phyloP scores from a whole-genome alignment of 2,329 filamentous ascomycete species.

The Didymella keratinophila region DNA sequence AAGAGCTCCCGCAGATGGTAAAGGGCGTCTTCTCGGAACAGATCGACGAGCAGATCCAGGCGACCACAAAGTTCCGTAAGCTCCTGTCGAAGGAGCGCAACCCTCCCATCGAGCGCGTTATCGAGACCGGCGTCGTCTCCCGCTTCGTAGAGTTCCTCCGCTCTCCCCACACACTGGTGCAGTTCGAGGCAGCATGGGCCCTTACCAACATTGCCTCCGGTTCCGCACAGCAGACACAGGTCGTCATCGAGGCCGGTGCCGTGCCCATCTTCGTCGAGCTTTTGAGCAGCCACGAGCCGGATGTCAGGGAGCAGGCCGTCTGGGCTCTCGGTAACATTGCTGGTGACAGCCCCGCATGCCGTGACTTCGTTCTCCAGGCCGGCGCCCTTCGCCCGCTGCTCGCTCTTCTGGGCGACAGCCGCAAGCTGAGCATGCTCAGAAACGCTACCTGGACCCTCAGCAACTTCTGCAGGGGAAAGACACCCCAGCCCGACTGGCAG shows the following conservation, averaged over 20 bases:
- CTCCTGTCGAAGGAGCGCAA: slow-evolving; percentile 98
- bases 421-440: slow-evolving; percentile 98
- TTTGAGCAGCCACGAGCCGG: slow-evolving; percentile 91
- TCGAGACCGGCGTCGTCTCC: slow-evolving; percentile 97
- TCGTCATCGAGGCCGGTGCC: slow-evolving; percentile 96
- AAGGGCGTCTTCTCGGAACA: slow-evolving; percentile 97
- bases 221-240: slow-evolving; percentile 95
- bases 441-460: slow-evolving; percentile 99
- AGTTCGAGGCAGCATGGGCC: slow-evolving; percentile 99
- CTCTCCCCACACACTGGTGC: slow-evolving; percentile 95
- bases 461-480: slow-evolving; percentile 99
- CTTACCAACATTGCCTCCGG: slow-evolving; percentile 99
- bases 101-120: slow-evolving; percentile 98
- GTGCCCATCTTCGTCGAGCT: slow-evolving; percentile 99
- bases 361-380: slow-evolving; percentile 92
- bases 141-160: slow-evolving; percentile 98
- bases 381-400: slow-evolving; percentile 92
- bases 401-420: slow-evolving; percentile 90
- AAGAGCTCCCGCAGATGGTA: slow-evolving; percentile 98
- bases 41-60: slow-evolving; percentile 96
- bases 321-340: slow-evolving; percentile 99
- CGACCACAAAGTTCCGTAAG: slow-evolving; percentile 98
- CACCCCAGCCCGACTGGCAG: slow-evolving; percentile 96
- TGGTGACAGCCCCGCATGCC: slow-evolving; percentile 95
- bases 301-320: slow-evolving; percentile 97